These are phyloP conservation scores for Jacaranda copaia DNA, from an alignment of 257 asterid species.

Conservation along the genomic window DNA sequence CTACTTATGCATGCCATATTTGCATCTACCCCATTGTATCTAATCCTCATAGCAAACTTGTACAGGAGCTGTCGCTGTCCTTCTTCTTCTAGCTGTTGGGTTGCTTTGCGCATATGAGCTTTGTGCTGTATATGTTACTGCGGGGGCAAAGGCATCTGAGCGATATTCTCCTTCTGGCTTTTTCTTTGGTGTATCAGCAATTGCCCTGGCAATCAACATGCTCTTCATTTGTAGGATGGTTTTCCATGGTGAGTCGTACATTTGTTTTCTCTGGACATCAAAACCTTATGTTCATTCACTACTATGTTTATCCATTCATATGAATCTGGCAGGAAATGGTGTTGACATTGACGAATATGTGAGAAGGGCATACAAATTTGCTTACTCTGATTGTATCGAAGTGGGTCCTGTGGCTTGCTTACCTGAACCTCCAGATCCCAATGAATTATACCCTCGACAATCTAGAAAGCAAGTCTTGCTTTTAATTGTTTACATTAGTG, in stretches of 20 bases:
- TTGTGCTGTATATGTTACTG: constrained; percentile 96
- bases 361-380: constrained; percentile 95
- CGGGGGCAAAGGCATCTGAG: constrained; percentile 94
- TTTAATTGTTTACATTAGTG: constrained; percentile 30
- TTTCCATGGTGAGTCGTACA: constrained; percentile 73
- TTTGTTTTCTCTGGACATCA: constrained; percentile 29
- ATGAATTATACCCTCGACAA: constrained; percentile 93
- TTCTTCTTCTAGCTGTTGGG: constrained; percentile 96
- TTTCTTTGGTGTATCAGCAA: constrained; percentile 99
- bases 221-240: constrained; percentile 99
- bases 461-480: constrained; percentile 73
- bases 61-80: constrained; percentile 98
- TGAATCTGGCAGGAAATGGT: constrained; percentile 78
- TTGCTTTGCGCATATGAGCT: constrained; percentile 98
- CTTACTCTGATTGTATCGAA: constrained; percentile 96
- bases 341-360: constrained; percentile 96
- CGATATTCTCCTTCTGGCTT: constrained; percentile 98
- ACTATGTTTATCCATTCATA: constrained; percentile 35
- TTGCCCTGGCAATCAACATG: constrained; percentile 96
- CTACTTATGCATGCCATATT: constrained; percentile 21
- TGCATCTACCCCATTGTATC: constrained; percentile 28
- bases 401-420: constrained; percentile 97
- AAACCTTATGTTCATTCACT: constrained; percentile 7
- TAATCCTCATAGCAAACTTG: constrained; percentile 37
- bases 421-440: constrained; percentile 98